A percentile compares a stretch with the other conserved stretches of the same genome.
Conservation (phyloP, 805 yeast genomes). For the Saccharomycopsis synnaedendra region DNA sequence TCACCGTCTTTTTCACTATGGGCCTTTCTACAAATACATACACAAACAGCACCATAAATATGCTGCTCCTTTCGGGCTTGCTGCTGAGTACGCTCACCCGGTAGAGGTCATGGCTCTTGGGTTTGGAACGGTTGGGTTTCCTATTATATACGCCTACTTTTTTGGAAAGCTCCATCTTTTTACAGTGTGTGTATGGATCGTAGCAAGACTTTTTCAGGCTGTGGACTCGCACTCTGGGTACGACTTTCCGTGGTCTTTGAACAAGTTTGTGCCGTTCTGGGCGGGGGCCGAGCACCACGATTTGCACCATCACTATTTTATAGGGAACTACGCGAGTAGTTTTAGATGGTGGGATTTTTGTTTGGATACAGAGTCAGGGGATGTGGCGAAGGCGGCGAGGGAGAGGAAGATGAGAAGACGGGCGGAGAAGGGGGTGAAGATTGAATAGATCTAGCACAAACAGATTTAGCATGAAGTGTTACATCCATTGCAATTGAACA, state of each 20-base stretch:
- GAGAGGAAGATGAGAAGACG: slow-evolving; percentile 29
- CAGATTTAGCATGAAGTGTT: too few relatives aligned
- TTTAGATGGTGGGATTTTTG: slow-evolving; percentile 75
- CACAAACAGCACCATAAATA: slow-evolving; percentile 80
- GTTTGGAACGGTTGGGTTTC: slow-evolving; percentile 73
- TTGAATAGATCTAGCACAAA: too few relatives aligned
- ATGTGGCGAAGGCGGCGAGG: slow-evolving; percentile 43
- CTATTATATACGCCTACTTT: slow-evolving; percentile 54
- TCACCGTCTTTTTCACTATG: slow-evolving; percentile 64
- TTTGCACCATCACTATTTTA: slow-evolving; percentile 72
- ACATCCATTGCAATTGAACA: too few relatives aligned
- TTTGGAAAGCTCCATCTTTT: slow-evolving; percentile 54
- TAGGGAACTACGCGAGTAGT: slow-evolving; percentile 72
- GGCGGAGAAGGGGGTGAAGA: not conserved
- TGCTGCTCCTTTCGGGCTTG: slow-evolving; percentile 77
- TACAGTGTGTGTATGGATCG: slow-evolving; percentile 65
- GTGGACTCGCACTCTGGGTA: slow-evolving; percentile 81
- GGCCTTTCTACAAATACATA: slow-evolving; percentile 59
- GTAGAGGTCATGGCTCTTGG: slow-evolving; percentile 69
- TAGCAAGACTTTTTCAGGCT: slow-evolving; percentile 66
- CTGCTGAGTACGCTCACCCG: slow-evolving; percentile 84
- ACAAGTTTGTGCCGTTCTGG: slow-evolving; percentile 71
- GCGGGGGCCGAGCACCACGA: slow-evolving; percentile 85
- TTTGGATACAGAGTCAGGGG: slow-evolving; percentile 59
- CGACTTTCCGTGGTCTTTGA: slow-evolving; percentile 76